phyloP scores from a whole-genome alignment of 2,329 filamentous ascomycete species.

The Emergomyces pasteurianus region DNA sequence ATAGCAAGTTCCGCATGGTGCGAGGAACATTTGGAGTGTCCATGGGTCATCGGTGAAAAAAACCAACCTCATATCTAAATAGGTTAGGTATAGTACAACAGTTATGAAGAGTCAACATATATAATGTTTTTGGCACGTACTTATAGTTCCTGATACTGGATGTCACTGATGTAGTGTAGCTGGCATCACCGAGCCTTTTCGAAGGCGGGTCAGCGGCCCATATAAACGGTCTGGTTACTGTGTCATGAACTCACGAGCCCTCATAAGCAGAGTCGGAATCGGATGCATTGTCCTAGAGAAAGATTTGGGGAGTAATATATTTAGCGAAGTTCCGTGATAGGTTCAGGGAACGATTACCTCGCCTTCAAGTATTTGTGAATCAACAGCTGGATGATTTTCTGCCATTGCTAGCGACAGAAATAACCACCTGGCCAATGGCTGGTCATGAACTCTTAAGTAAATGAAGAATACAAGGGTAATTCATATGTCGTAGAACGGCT shows the following conservation, averaged over 20 bases:
- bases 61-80: background rate
- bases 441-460: background rate
- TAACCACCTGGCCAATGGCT: background rate
- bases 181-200: constrained; percentile 1
- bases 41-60: background rate
- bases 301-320: background rate
- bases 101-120: background rate
- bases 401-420: background rate
- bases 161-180: background rate
- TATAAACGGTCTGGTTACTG: background rate
- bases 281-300: background rate
- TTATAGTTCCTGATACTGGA: constrained; percentile 2
- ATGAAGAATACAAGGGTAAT: no score
- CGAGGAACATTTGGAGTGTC: background rate
- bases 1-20: background rate
- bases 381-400: background rate
- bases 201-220: background rate
- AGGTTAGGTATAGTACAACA: background rate
- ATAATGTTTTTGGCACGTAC: background rate
- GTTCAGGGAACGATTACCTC: background rate
- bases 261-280: background rate
- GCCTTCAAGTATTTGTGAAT: background rate
- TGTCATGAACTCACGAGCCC: background rate
- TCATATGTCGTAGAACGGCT: background rate
- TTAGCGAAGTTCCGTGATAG: background rate